phyloP scores from a whole-genome alignment of 345 rosid genomes.

The Pseudoturritis turrita region DNA sequence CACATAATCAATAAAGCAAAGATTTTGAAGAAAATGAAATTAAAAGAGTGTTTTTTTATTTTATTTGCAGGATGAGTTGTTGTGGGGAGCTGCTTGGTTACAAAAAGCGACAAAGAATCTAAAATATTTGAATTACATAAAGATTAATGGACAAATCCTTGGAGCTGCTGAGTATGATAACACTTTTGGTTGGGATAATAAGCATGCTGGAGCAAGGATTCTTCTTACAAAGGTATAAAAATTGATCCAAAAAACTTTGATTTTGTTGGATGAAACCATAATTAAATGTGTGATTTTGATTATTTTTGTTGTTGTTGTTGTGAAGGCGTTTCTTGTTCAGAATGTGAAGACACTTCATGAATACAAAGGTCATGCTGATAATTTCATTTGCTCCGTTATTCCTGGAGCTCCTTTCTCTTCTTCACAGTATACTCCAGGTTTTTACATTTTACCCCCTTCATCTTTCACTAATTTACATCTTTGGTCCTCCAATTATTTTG shows the following conservation, averaged over 20 bases:
- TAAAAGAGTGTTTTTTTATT: neutral
- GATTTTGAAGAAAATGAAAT: neutral
- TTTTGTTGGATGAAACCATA: neutral
- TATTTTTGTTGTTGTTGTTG: neutral
- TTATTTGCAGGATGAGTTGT: slow-evolving; percentile 62
- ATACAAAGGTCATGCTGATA: slow-evolving; percentile 95
- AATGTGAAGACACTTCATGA: slow-evolving; percentile 69
- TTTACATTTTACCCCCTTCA: slow-evolving; percentile 7
- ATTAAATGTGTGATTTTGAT: neutral
- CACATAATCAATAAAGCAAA: neutral
- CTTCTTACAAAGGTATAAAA: slow-evolving; percentile 82
- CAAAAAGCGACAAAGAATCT: slow-evolving; percentile 74
- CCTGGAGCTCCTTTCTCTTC: slow-evolving; percentile 87
- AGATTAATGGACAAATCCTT: slow-evolving; percentile 67
- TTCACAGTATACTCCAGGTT: slow-evolving; percentile 84
- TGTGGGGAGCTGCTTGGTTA: slow-evolving; percentile 99
- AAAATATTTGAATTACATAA: slow-evolving; percentile 65
- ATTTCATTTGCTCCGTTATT: slow-evolving; percentile 84
- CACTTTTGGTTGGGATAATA: slow-evolving; percentile 98
- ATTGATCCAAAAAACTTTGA: neutral
- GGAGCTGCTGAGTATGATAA: slow-evolving; percentile 85
- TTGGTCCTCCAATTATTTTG: neutral
- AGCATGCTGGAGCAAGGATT: slow-evolving; percentile 84
- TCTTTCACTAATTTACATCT: neutral
- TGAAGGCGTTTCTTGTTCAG: slow-evolving; percentile 74